Percentiles rank a stretch among this genome's conserved stretches.
Conservation (phyloP, 345 rosid species). For the Alliaria petiolata region DNA sequence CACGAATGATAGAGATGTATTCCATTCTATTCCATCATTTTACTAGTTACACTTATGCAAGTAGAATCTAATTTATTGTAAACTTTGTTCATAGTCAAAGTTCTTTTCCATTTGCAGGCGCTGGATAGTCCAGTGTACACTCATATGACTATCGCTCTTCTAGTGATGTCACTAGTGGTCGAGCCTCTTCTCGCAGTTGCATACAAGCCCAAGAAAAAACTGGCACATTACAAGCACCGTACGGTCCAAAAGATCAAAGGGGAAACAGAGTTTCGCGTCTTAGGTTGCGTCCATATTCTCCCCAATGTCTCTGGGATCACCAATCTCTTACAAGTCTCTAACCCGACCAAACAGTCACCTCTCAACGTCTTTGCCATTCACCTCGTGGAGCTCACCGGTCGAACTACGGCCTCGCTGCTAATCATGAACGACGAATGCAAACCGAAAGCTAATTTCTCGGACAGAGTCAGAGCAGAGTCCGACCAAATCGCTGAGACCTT, state of each 20-base stretch:
- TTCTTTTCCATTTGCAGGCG: slow-evolving; percentile 27
- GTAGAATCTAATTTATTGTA: background rate
- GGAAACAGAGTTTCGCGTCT: slow-evolving; percentile 44
- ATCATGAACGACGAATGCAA: slow-evolving; percentile 44
- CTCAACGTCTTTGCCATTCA: slow-evolving; percentile 46
- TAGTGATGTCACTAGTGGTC: slow-evolving; percentile 42
- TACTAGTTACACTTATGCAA: background rate
- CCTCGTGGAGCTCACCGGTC: slow-evolving; percentile 59
- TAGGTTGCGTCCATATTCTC: slow-evolving; percentile 46
- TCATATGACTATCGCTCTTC: slow-evolving; percentile 34
- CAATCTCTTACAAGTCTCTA: slow-evolving; percentile 49
- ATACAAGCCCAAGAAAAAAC: slow-evolving; percentile 36
- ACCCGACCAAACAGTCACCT: slow-evolving; percentile 53
- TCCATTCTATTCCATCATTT: background rate
- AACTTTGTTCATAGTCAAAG: background rate
- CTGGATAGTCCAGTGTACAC: slow-evolving; percentile 39
- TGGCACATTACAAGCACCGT: slow-evolving; percentile 30
- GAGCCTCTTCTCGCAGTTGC: slow-evolving; percentile 34
- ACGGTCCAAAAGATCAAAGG: slow-evolving; percentile 42
- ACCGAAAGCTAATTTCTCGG: slow-evolving; percentile 29
- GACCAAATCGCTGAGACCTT: slow-evolving; percentile 45
- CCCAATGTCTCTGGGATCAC: slow-evolving; percentile 42
- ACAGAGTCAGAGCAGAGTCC: slow-evolving; percentile 32
- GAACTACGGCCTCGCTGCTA: slow-evolving; percentile 56
- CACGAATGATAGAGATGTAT: background rate